Conservation (phyloP, 2,329 filamentous ascomycete species). For the Ascochyta rabiei region DNA sequence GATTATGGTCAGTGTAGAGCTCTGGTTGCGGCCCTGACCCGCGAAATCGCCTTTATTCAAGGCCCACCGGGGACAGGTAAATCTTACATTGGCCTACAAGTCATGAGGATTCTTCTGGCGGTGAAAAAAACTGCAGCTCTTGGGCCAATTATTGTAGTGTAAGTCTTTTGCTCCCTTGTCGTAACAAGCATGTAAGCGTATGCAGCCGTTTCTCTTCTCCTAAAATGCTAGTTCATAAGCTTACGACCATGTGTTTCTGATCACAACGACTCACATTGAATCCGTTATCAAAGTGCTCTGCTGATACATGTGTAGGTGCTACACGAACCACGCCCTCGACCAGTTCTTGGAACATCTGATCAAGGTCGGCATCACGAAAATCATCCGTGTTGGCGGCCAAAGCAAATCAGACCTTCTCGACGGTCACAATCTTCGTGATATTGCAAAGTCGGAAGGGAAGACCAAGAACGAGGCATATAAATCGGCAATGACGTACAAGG, state of each 20-base stretch:
- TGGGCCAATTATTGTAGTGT: conserved; percentile 54
- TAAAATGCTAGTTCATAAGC: too few species aligned
- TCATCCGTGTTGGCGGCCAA: conserved; percentile 67
- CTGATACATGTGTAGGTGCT: conserved; percentile 39
- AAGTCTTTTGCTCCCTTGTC: conserved; percentile 11
- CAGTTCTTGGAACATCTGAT: conserved; percentile 67
- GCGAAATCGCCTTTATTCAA: conserved; percentile 67
- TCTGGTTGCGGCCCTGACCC: conserved; percentile 59
- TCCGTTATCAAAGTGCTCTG: not conserved
- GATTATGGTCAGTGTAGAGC: conserved; percentile 59
- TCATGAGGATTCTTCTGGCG: conserved; percentile 64
- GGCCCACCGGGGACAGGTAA: conserved; percentile 76
- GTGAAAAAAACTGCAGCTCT: conserved; percentile 42
- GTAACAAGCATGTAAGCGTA: not conserved
- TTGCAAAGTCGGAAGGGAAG: conserved; percentile 24
- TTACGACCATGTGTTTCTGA: too few species aligned
- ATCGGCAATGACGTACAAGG: conserved; percentile 18
- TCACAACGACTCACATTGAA: too few species aligned
- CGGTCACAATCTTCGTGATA: conserved; percentile 56
- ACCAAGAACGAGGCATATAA: conserved; percentile 26
- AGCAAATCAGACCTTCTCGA: conserved; percentile 62
- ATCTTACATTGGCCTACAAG: conserved; percentile 63
- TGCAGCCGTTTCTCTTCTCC: too few species aligned
- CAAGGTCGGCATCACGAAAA: conserved; percentile 53
- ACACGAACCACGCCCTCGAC: conserved; percentile 62